These are phyloP conservation scores for Crotalaria pallida DNA, from an alignment of 306 rosid genomes.

Conservation along the genomic window DNA sequence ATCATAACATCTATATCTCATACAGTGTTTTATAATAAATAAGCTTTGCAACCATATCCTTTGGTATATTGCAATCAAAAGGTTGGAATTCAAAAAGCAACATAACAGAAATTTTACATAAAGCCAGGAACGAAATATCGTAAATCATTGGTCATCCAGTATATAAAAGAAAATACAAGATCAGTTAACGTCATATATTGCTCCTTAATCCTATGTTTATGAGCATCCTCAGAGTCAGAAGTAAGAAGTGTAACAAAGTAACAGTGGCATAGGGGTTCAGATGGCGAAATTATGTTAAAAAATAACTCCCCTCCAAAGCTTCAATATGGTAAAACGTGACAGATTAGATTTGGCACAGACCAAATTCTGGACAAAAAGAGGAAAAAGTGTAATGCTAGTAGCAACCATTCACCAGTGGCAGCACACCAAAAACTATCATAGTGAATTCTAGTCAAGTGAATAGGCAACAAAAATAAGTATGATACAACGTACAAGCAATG, in stretches of 20 bases:
- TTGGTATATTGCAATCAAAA: not conserved
- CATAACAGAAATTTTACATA: not conserved
- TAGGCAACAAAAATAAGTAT: not conserved
- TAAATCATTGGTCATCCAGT: not conserved
- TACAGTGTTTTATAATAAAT: not conserved
- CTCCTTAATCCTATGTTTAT: not conserved
- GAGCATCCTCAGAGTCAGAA: conserved; percentile 2
- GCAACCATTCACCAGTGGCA: not conserved
- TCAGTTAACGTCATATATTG: not conserved
- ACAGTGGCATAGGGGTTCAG: not conserved
- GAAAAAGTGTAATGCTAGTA: not conserved
- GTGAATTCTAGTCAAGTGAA: not conserved
- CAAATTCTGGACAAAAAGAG: not conserved
- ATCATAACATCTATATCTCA: not conserved
- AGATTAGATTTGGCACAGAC: not conserved
- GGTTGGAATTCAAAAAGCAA: conserved; percentile 10
- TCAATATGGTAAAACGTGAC: not conserved
- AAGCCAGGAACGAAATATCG: not conserved
- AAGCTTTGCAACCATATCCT: not conserved
- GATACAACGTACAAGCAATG: not conserved
- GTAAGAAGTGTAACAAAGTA: not conserved
- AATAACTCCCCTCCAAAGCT: not conserved
- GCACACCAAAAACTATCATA: too few species aligned
- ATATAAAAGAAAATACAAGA: not conserved
- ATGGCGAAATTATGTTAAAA: not conserved